Base-by-base conservation (phyloP, 2,329 filamentous ascomycete species). In the Colletotrichum sojae region DNA sequence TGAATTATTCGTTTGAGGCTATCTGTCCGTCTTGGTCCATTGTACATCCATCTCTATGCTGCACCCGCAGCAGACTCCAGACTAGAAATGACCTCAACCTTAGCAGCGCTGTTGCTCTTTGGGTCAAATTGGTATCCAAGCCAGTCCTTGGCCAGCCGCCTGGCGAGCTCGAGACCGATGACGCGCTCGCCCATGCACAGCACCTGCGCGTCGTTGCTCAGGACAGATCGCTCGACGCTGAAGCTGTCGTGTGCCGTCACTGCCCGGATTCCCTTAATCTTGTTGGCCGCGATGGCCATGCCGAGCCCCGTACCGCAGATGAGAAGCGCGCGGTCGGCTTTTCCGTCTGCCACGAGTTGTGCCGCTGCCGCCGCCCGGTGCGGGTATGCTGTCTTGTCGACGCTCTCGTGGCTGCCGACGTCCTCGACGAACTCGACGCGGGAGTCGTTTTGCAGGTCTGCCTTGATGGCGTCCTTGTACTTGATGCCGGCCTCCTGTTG, bases 201-300 rank as follows among this genome's bases (percentile, higher is more conserved):
- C 39, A 97, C 93, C 82, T 97, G 94, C 3, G 93, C 93, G 78
- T 97, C 91, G 79, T 97, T 97, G 82, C 91, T 94, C 75, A 95
- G 82, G 12, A 97, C 88, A 20, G 92, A 90, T 57, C 93, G 84
- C 85, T 97, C 94, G 6, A 97, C 93, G 64, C 88, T 91, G 84
- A 95, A 97, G 73, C 90, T 91, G 78, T 97, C 94, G 79, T 97
- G 94, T 1, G 94, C 94, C 5, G 94, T 97, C 18, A 97, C 94
- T n/a, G 94, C 94, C 25, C 94, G 86, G 70, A 97, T 89, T 6
- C 94, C 94, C 65, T 90, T 91, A 72, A 97, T 90, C 80, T 97
- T 97, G 86, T 97, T 97, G 73, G 94, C 94, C n/a, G 89, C 84
- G 77, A 97, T 97, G 74, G 94, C 94, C 8, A 97, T 94, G 20